Conservation (phyloP, 2,329 filamentous ascomycete species). For the Tolypocladium tropicale region DNA sequence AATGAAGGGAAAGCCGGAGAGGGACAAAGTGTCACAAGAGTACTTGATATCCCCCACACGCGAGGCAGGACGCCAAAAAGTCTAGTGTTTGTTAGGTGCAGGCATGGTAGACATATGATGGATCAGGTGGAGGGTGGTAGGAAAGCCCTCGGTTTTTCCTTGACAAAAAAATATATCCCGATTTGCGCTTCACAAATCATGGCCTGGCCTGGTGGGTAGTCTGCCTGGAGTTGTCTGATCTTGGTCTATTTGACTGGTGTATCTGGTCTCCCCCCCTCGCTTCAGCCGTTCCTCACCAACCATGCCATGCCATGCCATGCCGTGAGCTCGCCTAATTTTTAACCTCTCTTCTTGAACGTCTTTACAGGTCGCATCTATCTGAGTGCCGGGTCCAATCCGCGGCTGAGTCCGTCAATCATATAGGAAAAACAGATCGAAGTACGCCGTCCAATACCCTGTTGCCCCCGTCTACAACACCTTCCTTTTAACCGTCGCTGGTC, state of each 20-base stretch:
- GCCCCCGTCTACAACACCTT: neutral
- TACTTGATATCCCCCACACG: neutral
- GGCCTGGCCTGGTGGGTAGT: too few species aligned
- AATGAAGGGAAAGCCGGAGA: neutral
- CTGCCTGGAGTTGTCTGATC: neutral
- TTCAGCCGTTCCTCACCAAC: neutral
- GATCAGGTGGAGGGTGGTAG: too few species aligned
- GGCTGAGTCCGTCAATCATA: neutral
- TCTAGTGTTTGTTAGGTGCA: neutral
- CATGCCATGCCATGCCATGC: neutral
- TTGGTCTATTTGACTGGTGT: neutral
- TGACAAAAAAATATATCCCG: neutral
- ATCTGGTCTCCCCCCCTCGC: neutral
- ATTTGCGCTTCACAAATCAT: neutral
- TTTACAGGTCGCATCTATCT: neutral
- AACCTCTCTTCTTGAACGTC: neutral
- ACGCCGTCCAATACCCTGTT: neutral
- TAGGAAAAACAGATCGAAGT: neutral
- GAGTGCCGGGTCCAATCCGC: neutral
- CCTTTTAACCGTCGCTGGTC: neutral
- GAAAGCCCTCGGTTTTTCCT: neutral
- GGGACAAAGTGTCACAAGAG: neutral
- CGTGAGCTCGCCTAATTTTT: neutral
- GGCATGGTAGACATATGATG: neutral
- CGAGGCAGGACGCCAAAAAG: neutral